These are phyloP conservation scores for Fusarium poae DNA, from an alignment of 2,329 filamentous ascomycete species.

Conservation along the genomic window DNA sequence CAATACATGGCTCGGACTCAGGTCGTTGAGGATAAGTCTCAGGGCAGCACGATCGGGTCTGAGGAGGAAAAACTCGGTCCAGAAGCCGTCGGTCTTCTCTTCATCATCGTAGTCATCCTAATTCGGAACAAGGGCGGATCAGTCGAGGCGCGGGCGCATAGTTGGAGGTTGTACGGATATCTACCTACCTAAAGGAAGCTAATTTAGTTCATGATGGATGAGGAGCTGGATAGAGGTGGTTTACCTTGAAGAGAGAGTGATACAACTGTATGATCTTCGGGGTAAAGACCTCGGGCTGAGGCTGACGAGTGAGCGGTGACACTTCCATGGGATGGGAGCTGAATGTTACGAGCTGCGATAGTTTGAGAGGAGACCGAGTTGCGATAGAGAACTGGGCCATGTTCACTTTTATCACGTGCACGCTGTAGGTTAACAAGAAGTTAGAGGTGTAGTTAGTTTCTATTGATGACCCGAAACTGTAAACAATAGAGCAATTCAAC, in stretches of 20 bases:
- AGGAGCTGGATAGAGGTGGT: constrained; percentile 23
- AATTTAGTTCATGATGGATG: constrained; percentile 38
- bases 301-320: constrained; percentile 93
- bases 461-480: constrained; percentile 13
- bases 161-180: constrained; percentile 27
- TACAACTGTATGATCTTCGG: constrained; percentile 95
- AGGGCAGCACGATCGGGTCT: constrained; percentile 80
- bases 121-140: constrained; percentile 45
- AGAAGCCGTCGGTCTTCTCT: constrained; percentile 89
- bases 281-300: constrained; percentile 89
- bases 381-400: constrained; percentile 38
- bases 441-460: constrained; percentile 13
- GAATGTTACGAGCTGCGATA: constrained; percentile 25
- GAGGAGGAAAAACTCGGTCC: constrained; percentile 94
- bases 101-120: constrained; percentile 74
- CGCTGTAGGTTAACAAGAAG: constrained; percentile 11
- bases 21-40: constrained; percentile 74
- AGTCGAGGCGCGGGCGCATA: constrained; percentile 46
- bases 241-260: constrained; percentile 81
- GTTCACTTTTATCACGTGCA: constrained; percentile 30
- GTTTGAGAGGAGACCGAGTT: constrained; percentile 32
- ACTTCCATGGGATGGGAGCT: constrained; percentile 74
- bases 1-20: constrained; percentile 81
- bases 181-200: constrained; percentile 50
- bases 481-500: constrained; percentile 10